Conservation (phyloP, 2,329 filamentous ascomycete genomes). For the Neopestalotiopsis sp. region DNA sequence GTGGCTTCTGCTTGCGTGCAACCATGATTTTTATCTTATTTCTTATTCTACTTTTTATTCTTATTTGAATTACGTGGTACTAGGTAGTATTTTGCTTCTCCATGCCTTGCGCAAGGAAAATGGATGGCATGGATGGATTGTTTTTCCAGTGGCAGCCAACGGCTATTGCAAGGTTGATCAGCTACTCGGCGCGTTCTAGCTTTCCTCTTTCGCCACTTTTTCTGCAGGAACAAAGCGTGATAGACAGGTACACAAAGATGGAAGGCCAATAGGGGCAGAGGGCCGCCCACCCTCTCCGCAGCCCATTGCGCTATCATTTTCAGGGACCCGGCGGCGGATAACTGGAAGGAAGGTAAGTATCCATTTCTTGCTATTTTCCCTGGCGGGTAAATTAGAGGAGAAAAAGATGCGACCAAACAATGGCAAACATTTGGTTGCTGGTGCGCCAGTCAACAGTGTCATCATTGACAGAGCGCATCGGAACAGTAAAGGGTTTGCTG, state of each 20-base stretch:
- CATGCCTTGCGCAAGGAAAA: too few relatives aligned
- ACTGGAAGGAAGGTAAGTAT: neutral
- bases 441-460: neutral
- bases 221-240: conserved; percentile 17
- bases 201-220: conserved; percentile 11
- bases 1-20: too few relatives aligned
- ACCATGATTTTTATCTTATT: too few relatives aligned
- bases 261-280: conserved; percentile 10
- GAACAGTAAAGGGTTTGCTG: neutral
- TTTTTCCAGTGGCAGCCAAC: neutral
- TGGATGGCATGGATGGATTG: too few relatives aligned
- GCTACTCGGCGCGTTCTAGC: neutral
- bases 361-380: neutral
- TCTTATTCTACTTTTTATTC: too few relatives aligned
- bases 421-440: neutral
- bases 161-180: neutral
- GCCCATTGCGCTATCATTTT: neutral
- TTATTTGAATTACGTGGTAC: too few relatives aligned
- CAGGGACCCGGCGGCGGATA: neutral
- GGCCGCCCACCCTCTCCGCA: neutral
- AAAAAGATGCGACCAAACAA: neutral
- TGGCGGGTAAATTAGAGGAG: neutral
- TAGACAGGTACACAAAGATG: conserved; percentile 14
- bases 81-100: too few relatives aligned
- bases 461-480: too few relatives aligned